Conservation (phyloP, 345 rosid genomes). For the Eucalyptus cloeziana region DNA sequence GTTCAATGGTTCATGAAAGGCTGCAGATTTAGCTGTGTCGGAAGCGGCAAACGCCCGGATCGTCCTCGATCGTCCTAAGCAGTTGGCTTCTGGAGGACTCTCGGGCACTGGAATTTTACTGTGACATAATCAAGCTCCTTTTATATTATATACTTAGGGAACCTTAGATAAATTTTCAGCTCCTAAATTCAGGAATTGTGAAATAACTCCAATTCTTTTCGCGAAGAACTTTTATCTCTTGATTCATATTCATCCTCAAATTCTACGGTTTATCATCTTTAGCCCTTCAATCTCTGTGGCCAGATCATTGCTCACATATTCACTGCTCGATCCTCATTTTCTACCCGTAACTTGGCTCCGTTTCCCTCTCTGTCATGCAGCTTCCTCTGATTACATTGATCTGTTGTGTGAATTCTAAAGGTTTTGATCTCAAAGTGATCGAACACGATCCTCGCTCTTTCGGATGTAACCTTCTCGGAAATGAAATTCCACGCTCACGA, state of each 20-base stretch:
- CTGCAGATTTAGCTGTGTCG: neutral
- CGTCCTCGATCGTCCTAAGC: neutral
- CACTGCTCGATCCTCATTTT: neutral
- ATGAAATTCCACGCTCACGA: neutral
- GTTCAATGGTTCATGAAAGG: neutral
- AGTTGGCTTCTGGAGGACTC: neutral
- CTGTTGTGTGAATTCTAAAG: neutral
- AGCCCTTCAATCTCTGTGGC: neutral
- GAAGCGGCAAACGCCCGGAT: neutral
- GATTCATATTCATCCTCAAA: neutral
- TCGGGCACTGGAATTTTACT: neutral
- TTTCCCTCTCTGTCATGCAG: neutral
- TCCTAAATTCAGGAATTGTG: neutral
- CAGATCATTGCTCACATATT: neutral
- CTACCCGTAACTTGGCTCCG: neutral
- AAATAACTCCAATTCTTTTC: neutral
- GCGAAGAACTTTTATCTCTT: neutral
- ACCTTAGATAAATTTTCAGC: neutral
- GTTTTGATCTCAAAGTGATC: neutral
- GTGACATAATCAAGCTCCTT: constrained; percentile 9
- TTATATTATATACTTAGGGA: neutral
- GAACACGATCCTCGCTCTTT: neutral
- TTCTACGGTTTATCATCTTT: neutral
- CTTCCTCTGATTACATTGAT: neutral
- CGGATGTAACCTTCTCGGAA: neutral